A percentile compares a stretch with the other conserved stretches of the same genome.
Evolutionary conservation across 2,329 filamentous ascomycete species (phyloP).

Genomic region (Blumeriella jaapii): DNA sequence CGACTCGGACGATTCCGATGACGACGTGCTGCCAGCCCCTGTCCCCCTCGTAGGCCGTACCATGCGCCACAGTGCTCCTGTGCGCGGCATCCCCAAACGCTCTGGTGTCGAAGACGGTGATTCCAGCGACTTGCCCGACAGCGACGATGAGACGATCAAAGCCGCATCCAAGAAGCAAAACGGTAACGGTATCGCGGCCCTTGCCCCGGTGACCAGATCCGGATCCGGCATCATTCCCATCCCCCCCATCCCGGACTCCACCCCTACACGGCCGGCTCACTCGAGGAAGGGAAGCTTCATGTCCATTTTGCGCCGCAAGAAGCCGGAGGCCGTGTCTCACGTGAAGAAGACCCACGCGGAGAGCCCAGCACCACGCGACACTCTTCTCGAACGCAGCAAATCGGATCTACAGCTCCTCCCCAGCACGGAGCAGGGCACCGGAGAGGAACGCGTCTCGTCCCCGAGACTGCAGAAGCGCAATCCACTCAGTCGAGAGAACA

Average conservation of each 20-base stretch:
- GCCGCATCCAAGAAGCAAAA: constrained; percentile 10
- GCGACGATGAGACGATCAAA: constrained; percentile 37
- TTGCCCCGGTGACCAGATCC: constrained; percentile 30
- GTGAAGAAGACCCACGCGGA: constrained; percentile 44
- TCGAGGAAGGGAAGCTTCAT: constrained; percentile 40
- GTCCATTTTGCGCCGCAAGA: constrained; percentile 54
- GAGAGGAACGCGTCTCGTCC: background rate
- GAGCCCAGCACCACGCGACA: constrained; percentile 50
- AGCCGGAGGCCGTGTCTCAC: constrained; percentile 37
- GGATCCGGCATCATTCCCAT: constrained; percentile 27
- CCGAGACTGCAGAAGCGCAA: constrained; percentile 22
- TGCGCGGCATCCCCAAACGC: constrained; percentile 40
- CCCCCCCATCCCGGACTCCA: constrained; percentile 3
- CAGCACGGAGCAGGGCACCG: constrained; percentile 22
- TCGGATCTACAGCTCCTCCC: constrained; percentile 39
- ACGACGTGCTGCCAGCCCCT: constrained; percentile 13
- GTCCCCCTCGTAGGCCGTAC: constrained; percentile 9
- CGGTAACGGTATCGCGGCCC: constrained; percentile 8
- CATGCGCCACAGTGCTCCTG: constrained; percentile 15
- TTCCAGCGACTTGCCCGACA: constrained; percentile 50
- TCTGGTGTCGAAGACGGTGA: constrained; percentile 42
- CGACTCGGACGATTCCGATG: constrained; percentile 50
- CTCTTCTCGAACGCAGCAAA: constrained; percentile 46
- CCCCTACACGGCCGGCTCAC: constrained; percentile 22
- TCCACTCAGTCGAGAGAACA: constrained; percentile 28